Evolutionary conservation across 495 filamentous ascomycete species (phyloP), one percentile per base, ranked within the genome.

Genomic region (Alectoria sarmentosa): DNA sequence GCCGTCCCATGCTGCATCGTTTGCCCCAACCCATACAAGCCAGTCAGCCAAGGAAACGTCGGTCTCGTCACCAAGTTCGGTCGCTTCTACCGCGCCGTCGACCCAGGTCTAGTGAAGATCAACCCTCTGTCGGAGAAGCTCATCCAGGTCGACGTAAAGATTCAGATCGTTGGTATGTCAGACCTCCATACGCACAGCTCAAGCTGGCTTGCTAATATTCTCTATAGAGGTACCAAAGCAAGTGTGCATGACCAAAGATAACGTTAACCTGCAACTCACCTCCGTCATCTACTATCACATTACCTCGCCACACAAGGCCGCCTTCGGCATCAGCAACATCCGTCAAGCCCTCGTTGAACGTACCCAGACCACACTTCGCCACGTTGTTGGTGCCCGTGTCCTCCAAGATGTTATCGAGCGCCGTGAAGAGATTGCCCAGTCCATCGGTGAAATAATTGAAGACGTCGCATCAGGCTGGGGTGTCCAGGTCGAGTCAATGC

Each of bases 261-360:
- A 98, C 70, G 94, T 98, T 64, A 95, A 88, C 32, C 83, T 98
- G 54, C 85, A 93, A 71, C 83, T 98, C 64, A 98, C 91, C 41
- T 93, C 89, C 36, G 94, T 99, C 67, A 99, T 99, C 80, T 99
- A 99, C 83, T 99, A 99, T 81, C 91, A 96, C 82, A 90, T 99
- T 73, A 87, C 84, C 61, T 90, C 90, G 11, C 94, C 94, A 2
- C 94, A 98, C 84, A 96, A 95, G 79, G 90, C 92, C 64, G 95
- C 95, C 46, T 99, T 99, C 74, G 95, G 94, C 67, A 98, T 99
- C 76, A 76, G 84, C 77, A 95, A 99, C 77, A 88, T 99, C 65
- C 88, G 87, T 66, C 91, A 95, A 75, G 94, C 94, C 15, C 90
- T 99, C 61, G 81, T 98, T 64, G 94, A 99, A 83, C 92, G 94